Evolutionary conservation across 2,329 filamentous ascomycete genomes (phyloP), one percentile per base, ranked within the genome.

Genomic region (Alternaria brassicae): DNA sequence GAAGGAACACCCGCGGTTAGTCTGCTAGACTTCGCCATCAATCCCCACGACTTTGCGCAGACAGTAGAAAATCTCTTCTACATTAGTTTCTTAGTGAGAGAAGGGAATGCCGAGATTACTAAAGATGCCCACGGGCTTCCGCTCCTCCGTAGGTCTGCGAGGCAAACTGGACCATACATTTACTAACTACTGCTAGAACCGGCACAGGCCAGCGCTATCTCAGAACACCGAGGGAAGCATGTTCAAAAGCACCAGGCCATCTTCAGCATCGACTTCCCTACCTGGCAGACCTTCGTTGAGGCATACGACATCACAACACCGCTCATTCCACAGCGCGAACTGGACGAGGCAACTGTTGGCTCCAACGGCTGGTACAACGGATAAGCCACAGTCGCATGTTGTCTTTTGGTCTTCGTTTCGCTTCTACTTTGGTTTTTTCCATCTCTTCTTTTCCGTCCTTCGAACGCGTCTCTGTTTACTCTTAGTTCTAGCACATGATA

Each of bases 61-160:
- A 97, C 93, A 0, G 89, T 99, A 6, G 95, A 99, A 76, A 99
- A 99, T 70, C 83, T 99, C 70, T 99, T 99, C 78, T 98, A 98
- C 75, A 87, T 97, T 68, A 96, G 92, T 74, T 99, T 99, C 73
- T 81, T 99, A 61, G 92, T 98, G 60, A 88, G 91, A 58, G 95
- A 99, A 78, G 93, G 93, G 10, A 87, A 86, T 60, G 86, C 93
- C 6, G 87, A 87, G 32, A 84, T 99, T n/a, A 83, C 86, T 3
- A 85, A 88, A 56, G 93, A 97, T 71, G 84, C 88, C 12, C 81
- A 90, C 60, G 88, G 86, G 1, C 80, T 97, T 40, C 93, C 93
- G n/a, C 88, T 92, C 21, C 78, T 98, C 48, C 83, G 93, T 96
- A 83, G 82, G 90, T 84, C 12, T 42, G 10, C 13, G n/a, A 12